Evolutionary conservation across 495 filamentous ascomycete genomes (phyloP).

Genomic region (Trichoderma reesei): DNA sequence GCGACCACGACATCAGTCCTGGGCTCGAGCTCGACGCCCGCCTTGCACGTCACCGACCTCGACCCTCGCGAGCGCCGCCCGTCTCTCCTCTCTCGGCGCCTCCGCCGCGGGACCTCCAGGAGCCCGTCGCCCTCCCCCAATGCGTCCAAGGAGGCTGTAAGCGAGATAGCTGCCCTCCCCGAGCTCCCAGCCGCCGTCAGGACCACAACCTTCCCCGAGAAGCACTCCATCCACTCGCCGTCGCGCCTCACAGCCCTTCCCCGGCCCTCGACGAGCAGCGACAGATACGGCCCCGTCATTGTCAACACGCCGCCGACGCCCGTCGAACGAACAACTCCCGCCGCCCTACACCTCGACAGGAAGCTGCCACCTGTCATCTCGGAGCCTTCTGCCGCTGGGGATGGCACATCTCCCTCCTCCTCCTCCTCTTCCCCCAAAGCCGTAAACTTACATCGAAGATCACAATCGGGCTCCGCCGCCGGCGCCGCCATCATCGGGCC

Average conservation of each 20-base stretch:
- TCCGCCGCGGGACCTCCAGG: constrained; percentile 5
- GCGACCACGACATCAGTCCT: constrained; percentile 30
- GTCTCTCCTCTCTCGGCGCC: constrained; percentile 5
- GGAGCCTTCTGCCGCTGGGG: constrained; percentile 13
- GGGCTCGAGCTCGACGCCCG: constrained; percentile 63
- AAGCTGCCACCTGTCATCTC: constrained; percentile 20
- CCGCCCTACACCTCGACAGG: constrained; percentile 11
- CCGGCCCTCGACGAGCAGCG: constrained; percentile 20
- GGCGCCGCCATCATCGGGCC: constrained; percentile 65
- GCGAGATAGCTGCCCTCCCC: constrained; percentile 1
- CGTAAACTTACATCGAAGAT: constrained; percentile 57
- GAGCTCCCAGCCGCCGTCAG: background rate
- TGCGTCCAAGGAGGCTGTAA: constrained; percentile 6
- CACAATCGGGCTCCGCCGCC: constrained; percentile 51
- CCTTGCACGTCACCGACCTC: constrained; percentile 50
- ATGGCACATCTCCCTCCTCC: background rate
- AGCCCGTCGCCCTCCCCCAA: constrained; percentile 2
- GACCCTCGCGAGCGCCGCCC: constrained; percentile 17
- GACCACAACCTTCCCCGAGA: background rate
- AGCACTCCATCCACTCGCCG: background rate
- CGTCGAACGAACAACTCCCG: constrained; percentile 26
- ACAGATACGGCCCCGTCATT: constrained; percentile 36
- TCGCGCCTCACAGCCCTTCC: background rate
- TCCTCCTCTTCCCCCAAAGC: background rate
- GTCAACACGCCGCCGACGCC: constrained; percentile 49